Conservation (phyloP, 495 filamentous ascomycete genomes). For the Aspergillus sparsus region DNA sequence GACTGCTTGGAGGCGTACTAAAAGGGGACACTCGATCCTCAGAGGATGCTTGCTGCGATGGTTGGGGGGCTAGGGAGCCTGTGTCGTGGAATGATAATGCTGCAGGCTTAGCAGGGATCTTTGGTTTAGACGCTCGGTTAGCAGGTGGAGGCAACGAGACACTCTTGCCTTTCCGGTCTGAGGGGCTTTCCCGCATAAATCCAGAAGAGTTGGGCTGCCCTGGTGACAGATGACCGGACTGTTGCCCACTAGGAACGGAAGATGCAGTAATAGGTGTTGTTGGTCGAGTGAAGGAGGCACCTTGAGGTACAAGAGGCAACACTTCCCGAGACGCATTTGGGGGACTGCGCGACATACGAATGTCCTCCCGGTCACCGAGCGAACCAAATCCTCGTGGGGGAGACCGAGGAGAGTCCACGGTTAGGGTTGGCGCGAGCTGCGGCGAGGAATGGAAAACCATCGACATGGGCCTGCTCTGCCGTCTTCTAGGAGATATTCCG, state of each 20-base stretch:
- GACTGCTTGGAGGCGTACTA: conserved; percentile 82
- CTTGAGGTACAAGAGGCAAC: conserved; percentile 36
- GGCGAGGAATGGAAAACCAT: conserved; percentile 59
- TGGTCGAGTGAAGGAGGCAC: conserved; percentile 44
- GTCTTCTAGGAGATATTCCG: conserved; percentile 25
- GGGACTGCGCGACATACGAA: conserved; percentile 31
- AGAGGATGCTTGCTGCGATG: conserved; percentile 31
- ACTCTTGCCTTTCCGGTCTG: conserved; percentile 42
- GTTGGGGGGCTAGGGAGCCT: conserved; percentile 37
- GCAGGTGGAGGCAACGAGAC: conserved; percentile 65
- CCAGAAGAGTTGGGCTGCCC: conserved; percentile 36
- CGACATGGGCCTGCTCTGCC: conserved; percentile 47
- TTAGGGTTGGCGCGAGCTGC: conserved; percentile 66
- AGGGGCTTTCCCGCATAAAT: conserved; percentile 25
- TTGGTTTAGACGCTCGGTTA: conserved; percentile 82
- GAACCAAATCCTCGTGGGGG: conserved; percentile 54
- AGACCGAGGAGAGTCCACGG: conserved; percentile 73
- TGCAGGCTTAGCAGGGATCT: conserved; percentile 56
- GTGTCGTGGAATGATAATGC: conserved; percentile 36
- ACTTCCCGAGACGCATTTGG: conserved; percentile 33
- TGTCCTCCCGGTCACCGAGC: conserved; percentile 25
- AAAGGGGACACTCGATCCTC: conserved; percentile 78
- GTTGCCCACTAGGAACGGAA: conserved; percentile 54
- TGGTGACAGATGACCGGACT: conserved; percentile 49
- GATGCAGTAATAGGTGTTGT: conserved; percentile 48